Percentiles rank a stretch among this genome's conserved stretches.
Conservation (phyloP, 2,329 filamentous ascomycete genomes). For the Ophiocordyceps australis region DNA sequence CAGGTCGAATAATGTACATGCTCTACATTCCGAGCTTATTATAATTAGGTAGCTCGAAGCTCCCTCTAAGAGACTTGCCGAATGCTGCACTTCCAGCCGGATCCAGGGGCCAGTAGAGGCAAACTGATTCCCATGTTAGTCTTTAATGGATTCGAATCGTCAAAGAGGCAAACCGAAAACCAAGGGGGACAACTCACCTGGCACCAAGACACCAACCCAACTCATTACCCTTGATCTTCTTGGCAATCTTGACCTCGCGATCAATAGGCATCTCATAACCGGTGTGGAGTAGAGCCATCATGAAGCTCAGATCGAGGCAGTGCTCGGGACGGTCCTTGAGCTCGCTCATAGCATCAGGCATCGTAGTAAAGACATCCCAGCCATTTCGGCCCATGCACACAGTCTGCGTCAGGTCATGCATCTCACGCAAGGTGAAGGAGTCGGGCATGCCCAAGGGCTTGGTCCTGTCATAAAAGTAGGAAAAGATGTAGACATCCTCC, state of each 20-base stretch:
- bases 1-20: too few relatives aligned
- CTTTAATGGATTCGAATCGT: background rate
- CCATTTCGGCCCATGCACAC: constrained; percentile 64
- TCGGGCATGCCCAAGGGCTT: constrained; percentile 95
- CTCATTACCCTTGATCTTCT: constrained; percentile 97
- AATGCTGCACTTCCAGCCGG: constrained; percentile 81
- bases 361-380: constrained; percentile 66
- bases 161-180: background rate
- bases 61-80: constrained; percentile 45
- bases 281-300: constrained; percentile 80
- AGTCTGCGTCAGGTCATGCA: constrained; percentile 66
- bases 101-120: constrained; percentile 62
- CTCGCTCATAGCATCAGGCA: constrained; percentile 66
- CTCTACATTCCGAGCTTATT: too few relatives aligned
- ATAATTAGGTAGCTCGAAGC: constrained; percentile 2
- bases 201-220: constrained; percentile 95
- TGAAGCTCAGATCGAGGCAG: constrained; percentile 92
- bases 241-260: constrained; percentile 90
- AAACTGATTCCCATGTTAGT: constrained; percentile 34
- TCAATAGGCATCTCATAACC: constrained; percentile 98
- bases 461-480: constrained; percentile 94
- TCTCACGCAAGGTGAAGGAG: constrained; percentile 78
- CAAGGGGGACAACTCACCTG: constrained; percentile 41
- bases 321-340: constrained; percentile 70
- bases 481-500: constrained; percentile 92